A percentile compares a stretch with the other conserved stretches of the same genome.
These are phyloP conservation scores for Lactarius pseudohatsudake DNA, from an alignment of 768 basidiomycete species.

Conservation along the genomic window DNA sequence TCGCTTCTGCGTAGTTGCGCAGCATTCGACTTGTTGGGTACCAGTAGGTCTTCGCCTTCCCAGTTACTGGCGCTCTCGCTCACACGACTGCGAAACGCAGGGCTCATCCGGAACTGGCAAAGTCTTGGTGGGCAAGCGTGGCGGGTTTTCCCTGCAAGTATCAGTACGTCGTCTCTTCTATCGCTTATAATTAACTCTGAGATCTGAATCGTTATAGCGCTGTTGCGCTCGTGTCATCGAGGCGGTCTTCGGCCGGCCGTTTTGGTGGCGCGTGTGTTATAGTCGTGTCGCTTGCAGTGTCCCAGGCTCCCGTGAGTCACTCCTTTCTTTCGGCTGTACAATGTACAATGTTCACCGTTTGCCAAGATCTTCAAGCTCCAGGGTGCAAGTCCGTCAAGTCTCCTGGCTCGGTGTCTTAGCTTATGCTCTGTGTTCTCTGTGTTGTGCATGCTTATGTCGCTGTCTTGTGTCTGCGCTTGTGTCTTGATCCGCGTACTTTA, in stretches of 20 bases:
- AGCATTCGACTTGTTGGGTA: slow-evolving; percentile 2
- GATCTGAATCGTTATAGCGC: slow-evolving; percentile 6
- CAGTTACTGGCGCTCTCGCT: neutral
- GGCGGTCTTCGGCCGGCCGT: slow-evolving; percentile 17
- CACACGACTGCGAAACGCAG: neutral
- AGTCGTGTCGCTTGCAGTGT: slow-evolving; percentile 10
- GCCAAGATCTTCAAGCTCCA: slow-evolving; percentile 7
- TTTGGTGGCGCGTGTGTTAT: slow-evolving; percentile 9
- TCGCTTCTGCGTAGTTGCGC: slow-evolving; percentile 18
- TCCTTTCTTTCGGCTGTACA: neutral
- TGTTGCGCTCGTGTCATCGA: slow-evolving; percentile 3
- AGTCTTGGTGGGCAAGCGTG: neutral
- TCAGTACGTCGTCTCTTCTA: slow-evolving; percentile 12
- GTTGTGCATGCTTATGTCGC: neutral
- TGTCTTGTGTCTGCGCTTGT: neutral
- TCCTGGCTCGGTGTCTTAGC: neutral
- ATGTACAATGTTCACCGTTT: neutral
- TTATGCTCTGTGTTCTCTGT: neutral
- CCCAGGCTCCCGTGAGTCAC: slow-evolving; percentile 9
- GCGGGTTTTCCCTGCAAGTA: slow-evolving; percentile 8
- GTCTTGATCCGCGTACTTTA: neutral
- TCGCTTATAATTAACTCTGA: neutral
- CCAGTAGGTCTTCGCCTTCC: neutral
- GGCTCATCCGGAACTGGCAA: slow-evolving; percentile 2
- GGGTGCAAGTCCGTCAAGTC: slow-evolving; percentile 9